Conservation (phyloP, 805 yeast species). For the Pichia membranifaciens region DNA sequence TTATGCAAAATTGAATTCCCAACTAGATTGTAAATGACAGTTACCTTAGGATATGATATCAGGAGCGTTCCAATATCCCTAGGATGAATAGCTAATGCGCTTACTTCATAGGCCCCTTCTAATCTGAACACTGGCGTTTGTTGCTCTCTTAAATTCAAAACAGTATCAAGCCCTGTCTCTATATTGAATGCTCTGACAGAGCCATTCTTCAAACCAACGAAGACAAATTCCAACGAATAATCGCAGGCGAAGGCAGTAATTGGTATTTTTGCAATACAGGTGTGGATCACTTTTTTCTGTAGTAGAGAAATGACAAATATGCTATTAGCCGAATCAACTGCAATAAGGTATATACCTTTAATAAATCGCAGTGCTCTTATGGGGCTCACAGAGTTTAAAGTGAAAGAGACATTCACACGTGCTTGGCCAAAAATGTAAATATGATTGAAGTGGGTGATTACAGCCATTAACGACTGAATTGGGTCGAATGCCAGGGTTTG, state of each 20-base stretch:
- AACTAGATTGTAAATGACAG: conserved; percentile 62
- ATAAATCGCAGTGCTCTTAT: conserved; percentile 59
- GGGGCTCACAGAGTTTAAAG: conserved; percentile 42
- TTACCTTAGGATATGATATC: conserved; percentile 64
- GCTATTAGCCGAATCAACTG: conserved; percentile 54
- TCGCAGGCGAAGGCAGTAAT: conserved; percentile 72
- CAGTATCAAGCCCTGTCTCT: conserved; percentile 66
- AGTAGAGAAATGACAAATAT: conserved; percentile 67
- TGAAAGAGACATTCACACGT: conserved; percentile 65
- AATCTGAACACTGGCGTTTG: conserved; percentile 60
- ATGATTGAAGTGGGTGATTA: conserved; percentile 65
- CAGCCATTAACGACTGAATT: conserved; percentile 77
- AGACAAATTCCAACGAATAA: conserved; percentile 83
- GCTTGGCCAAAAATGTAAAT: conserved; percentile 81
- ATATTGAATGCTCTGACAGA: conserved; percentile 67
- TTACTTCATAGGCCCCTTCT: conserved; percentile 48
- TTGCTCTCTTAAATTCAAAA: conserved; percentile 60
- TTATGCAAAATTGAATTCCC: conserved; percentile 50
- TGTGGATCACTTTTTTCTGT: conserved; percentile 52
- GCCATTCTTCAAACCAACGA: conserved; percentile 78
- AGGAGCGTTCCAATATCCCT: conserved; percentile 77
- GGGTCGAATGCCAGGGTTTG: conserved; percentile 77
- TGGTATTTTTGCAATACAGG: conserved; percentile 56
- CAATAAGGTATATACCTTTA: conserved; percentile 76
- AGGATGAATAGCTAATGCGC: conserved; percentile 74